Evolutionary conservation across 768 basidiomycete genomes (phyloP), one percentile per base, ranked within the genome.

Genomic region (Kwoniella sp.): DNA sequence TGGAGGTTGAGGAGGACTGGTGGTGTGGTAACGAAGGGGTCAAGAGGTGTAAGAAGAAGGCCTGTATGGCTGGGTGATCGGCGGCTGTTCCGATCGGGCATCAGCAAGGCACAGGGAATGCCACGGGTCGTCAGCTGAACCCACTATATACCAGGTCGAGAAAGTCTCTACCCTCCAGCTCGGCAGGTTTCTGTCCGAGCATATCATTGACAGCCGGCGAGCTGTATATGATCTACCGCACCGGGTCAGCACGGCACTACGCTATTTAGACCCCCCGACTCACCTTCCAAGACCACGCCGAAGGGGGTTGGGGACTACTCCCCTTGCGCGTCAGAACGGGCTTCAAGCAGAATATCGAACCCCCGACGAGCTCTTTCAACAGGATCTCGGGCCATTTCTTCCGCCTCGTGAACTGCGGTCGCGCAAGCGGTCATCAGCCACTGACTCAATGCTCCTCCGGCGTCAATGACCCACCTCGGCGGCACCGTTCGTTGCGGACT

Each of bases 351-450:
- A 71, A 72, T 11, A 70, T 50, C 10, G 69, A 60, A 2, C 66
- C 52, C 10, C 70, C 70, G 0, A 67, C 60, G 1, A 74, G 49
- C 47, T 74, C 73, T 50, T 70, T 65, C 40, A 74, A 42, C 15
- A 74, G 43, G 14, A 74, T 48, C 37, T 70, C 64, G 9, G 73
- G 73, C 73, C 73, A 74, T 53, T 56, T 52, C 53, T 74, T 74
- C 27, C 73, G 57, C 38, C 67, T 50, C n/a, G 71, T 72, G 44
- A 74, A 74, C 70, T 74, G 48, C 12, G n/a, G n/a, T 8, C 1
- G 32, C 20, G 6, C 45, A 33, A 20, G 12, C 23, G 20, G 22
- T 45, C 26, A 34, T 19, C 28, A 29, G n/a, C n/a, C n/a, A n/a
- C n/a, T n/a, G n/a, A n/a, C n/a, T n/a, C n/a, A n/a, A n/a, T 32